A percentile compares a stretch with the other conserved stretches of the same genome.
Evolutionary conservation across 1,139 yeast genomes (phyloP).

Genomic region (Hansenula sp.): DNA sequence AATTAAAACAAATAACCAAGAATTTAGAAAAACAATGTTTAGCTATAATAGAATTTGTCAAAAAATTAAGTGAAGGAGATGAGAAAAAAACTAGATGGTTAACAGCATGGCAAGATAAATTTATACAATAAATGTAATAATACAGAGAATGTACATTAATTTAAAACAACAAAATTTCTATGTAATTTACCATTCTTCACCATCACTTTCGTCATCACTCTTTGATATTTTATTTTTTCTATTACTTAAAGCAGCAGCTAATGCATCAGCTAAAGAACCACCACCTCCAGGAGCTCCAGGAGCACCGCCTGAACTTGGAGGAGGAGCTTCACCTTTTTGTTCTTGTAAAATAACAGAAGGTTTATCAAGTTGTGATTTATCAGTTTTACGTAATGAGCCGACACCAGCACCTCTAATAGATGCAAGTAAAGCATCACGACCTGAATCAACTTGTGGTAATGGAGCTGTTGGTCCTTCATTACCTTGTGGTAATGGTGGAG

Average conservation of each 20-base stretch:
- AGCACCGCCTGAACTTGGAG: constrained; percentile 24
- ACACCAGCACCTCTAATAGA: constrained; percentile 81
- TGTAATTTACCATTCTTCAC: constrained; percentile 50
- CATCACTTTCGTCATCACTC: constrained; percentile 84
- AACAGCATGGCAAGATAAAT: constrained; percentile 18
- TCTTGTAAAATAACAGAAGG: constrained; percentile 73
- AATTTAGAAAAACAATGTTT: constrained; percentile 9
- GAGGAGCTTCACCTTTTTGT: constrained; percentile 52
- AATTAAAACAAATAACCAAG: constrained; percentile 2
- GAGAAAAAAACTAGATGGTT: constrained; percentile 21
- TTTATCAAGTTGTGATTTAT: constrained; percentile 75
- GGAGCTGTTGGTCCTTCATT: constrained; percentile 24
- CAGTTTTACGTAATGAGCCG: constrained; percentile 66
- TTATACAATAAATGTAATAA: constrained; percentile 3
- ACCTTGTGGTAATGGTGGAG: constrained; percentile 31
- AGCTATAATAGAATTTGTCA: constrained; percentile 14
- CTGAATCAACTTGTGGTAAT: constrained; percentile 39
- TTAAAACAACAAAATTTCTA: not conserved
- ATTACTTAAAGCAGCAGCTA: constrained; percentile 78
- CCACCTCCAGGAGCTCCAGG: constrained; percentile 36
- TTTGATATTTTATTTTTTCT: constrained; percentile 80
- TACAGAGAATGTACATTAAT: not conserved
- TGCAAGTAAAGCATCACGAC: constrained; percentile 80
- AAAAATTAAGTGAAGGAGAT: constrained; percentile 16
- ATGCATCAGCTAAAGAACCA: constrained; percentile 70